Conservation (phyloP, 2,329 filamentous ascomycete species). For the Alternaria sp. region DNA sequence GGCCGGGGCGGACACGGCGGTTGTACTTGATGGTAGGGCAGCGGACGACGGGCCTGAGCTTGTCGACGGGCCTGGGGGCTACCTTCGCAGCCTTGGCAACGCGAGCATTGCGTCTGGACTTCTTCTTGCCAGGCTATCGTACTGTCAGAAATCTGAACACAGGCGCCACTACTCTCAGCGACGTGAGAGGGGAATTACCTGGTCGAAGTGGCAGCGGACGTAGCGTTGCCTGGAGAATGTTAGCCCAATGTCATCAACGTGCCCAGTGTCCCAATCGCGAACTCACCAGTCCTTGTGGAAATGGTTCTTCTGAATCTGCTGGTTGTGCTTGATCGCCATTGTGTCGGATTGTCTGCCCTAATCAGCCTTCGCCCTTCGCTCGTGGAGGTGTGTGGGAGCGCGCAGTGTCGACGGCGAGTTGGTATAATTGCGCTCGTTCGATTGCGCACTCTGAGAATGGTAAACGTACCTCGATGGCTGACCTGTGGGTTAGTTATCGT, state of each 20-base stretch:
- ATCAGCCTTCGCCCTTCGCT: constrained; percentile 1
- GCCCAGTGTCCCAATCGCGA: neutral
- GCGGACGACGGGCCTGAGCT: constrained; percentile 92
- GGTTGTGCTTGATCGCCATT: constrained; percentile 99
- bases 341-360: constrained; percentile 35
- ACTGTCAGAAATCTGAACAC: constrained; percentile 46
- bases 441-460: neutral
- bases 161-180: constrained; percentile 61
- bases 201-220: constrained; percentile 99
- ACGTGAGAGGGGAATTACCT: constrained; percentile 74
- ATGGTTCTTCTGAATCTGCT: constrained; percentile 93
- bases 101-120: constrained; percentile 87
- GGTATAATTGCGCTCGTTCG: constrained; percentile 16
- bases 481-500: constrained; percentile 44
- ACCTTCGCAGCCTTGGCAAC: constrained; percentile 93
- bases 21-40: constrained; percentile 79
- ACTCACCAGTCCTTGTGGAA: constrained; percentile 66
- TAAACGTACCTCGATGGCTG: constrained; percentile 35
- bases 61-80: constrained; percentile 96
- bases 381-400: neutral
- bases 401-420: neutral
- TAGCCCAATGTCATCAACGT: constrained; percentile 20
- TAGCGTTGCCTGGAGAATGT: constrained; percentile 77
- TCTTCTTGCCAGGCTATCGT: constrained; percentile 89
- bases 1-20: constrained; percentile 93